Percentiles rank a stretch among this genome's conserved stretches.
phyloP scores from a whole-genome alignment of 2,329 filamentous ascomycete genomes.

The Alternaria hordeiaustralica region DNA sequence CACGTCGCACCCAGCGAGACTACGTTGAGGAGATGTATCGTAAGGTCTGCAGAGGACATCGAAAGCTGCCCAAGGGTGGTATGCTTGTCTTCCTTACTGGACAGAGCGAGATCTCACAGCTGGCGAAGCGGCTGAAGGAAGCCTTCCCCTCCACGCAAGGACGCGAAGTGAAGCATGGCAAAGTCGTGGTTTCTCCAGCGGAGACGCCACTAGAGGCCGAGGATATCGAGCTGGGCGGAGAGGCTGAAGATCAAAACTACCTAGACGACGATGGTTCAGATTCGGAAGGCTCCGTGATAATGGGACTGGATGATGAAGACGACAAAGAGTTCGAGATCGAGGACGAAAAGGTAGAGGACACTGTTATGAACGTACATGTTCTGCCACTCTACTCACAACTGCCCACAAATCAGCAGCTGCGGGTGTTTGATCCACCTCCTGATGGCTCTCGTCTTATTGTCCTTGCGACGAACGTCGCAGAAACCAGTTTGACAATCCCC shows the following conservation, averaged over 20 bases:
- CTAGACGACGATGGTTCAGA: slow-evolving; percentile 59
- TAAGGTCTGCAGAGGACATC: slow-evolving; percentile 86
- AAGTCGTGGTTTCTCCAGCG: slow-evolving; percentile 75
- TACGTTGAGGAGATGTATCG: slow-evolving; percentile 89
- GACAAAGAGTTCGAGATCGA: slow-evolving; percentile 69
- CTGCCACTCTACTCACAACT: slow-evolving; percentile 94
- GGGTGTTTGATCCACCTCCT: slow-evolving; percentile 85
- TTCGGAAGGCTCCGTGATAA: slow-evolving; percentile 65
- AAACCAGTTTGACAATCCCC: slow-evolving; percentile 96
- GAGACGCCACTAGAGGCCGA: slow-evolving; percentile 84
- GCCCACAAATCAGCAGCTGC: slow-evolving; percentile 87
- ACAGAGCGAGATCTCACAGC: slow-evolving; percentile 84
- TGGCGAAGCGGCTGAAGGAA: slow-evolving; percentile 80
- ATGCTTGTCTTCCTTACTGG: slow-evolving; percentile 96
- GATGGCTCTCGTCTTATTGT: slow-evolving; percentile 85
- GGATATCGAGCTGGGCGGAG: slow-evolving; percentile 77
- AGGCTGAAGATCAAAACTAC: slow-evolving; percentile 46
- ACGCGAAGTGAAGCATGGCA: slow-evolving; percentile 61
- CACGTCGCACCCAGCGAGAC: slow-evolving; percentile 80
- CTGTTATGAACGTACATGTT: slow-evolving; percentile 76
- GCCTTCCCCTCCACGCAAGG: slow-evolving; percentile 64
- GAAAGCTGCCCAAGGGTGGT: slow-evolving; percentile 85
- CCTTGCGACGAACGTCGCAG: slow-evolving; percentile 93
- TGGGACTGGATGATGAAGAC: slow-evolving; percentile 66
- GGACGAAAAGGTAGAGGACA: slow-evolving; percentile 67